Evolutionary conservation across 1,139 yeast genomes (phyloP), one percentile per base, ranked within the genome.

Genomic region (Kodamaea sp.): DNA sequence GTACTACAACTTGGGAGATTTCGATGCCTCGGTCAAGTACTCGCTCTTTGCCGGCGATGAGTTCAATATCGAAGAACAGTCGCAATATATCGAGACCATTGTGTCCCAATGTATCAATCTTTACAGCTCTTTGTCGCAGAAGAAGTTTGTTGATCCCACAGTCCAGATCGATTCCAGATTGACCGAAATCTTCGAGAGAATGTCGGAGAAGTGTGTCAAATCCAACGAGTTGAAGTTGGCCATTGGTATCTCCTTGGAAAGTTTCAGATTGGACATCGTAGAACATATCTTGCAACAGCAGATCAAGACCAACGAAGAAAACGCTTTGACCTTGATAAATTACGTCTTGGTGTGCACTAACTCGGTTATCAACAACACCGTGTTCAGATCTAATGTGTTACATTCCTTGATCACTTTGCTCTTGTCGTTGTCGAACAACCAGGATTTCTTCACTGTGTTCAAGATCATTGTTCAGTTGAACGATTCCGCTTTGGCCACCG

Each of bases 1-100:
- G 12, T 94, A 92, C 66, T 94, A 89, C 61, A 90, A 94, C 58
- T 73, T 92, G 51, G 97, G 97, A 29, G 98, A 92, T 57, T 89
- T 85, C 53, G 95, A 87, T 45, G 78, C 94, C 5, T 85, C 96
- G 9, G 96, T 92, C 46, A 83, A 78, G 56, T 92, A 82, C 59
- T 92, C 96, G 3, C 75, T 92, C 32, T 82, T 79, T 29, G 94
- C 98, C 9, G 96, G 89, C 18, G 76, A 80, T 25, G 80, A 77
- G 50, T 88, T 94, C 55, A 78, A 90, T 59, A 69, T 89, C 35
- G 86, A 82, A 47, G 76, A 70, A 43, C 73, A 77, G 45, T 76
- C 89, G n/a, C 96, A 90, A 64, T 92, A 79, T 60, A 85, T 84
- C 41, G 96, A 94, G 63, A 92, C 97, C 6, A 87, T 92, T 51